Conservation (phyloP, 768 basidiomycete genomes). For the Clavulina sp. region DNA sequence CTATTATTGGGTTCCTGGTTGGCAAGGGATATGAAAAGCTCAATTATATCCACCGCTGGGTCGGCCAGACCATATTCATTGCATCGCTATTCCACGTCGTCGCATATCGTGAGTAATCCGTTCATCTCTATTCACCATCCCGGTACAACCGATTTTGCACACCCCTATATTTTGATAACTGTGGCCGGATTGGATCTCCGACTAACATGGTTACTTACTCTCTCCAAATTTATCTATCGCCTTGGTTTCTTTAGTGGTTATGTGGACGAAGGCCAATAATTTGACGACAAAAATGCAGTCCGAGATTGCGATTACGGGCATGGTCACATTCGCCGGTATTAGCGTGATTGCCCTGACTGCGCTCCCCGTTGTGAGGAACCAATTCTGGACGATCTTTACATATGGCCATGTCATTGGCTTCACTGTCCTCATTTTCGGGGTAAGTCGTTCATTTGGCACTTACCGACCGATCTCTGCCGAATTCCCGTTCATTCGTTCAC, state of each 20-base stretch:
- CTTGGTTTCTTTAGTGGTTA: slow-evolving; percentile 4
- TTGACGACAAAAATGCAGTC: background rate
- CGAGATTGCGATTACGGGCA: background rate
- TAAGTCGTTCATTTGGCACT: too few relatives aligned
- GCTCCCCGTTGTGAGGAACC: slow-evolving; percentile 32
- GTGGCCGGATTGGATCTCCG: too few relatives aligned
- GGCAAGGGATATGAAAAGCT: slow-evolving; percentile 25
- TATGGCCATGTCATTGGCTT: slow-evolving; percentile 41
- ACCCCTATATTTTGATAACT: too few relatives aligned
- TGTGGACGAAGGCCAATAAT: background rate
- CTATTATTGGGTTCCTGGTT: slow-evolving; percentile 6
- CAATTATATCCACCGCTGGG: slow-evolving; percentile 59
- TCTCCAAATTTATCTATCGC: too few relatives aligned
- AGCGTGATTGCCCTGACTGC: slow-evolving; percentile 49
- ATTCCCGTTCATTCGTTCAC: too few relatives aligned
- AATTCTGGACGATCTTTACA: slow-evolving; percentile 49
- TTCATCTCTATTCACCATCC: too few relatives aligned
- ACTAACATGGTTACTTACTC: too few relatives aligned
- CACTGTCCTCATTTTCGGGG: slow-evolving; percentile 35
- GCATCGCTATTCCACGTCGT: slow-evolving; percentile 25
- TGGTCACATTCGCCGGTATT: slow-evolving; percentile 30
- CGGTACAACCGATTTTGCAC: too few relatives aligned
- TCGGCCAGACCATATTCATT: slow-evolving; percentile 39
- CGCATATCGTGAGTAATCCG: too few relatives aligned
- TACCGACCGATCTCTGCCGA: too few relatives aligned